Evolutionary conservation across 352 stramenopile species (phyloP).

Genomic region (Achlya hypogyna): DNA sequence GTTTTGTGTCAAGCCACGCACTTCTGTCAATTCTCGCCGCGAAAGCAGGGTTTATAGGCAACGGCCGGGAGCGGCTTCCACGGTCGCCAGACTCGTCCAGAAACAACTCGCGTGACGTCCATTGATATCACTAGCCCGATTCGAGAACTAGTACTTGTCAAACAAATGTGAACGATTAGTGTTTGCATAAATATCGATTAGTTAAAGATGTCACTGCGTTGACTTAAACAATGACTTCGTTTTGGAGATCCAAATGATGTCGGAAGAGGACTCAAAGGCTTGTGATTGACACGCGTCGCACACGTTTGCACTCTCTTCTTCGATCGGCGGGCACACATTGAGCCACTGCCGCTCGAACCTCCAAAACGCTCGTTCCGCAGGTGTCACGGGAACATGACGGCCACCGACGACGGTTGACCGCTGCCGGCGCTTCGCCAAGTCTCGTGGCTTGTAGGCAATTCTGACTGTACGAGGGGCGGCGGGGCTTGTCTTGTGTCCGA

Average conservation of each 20-base stretch:
- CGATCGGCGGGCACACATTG: not conserved
- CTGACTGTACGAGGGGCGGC: not conserved
- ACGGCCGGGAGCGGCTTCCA: not conserved
- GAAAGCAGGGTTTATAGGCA: not conserved
- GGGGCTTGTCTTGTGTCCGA: not conserved
- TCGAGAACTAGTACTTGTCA: too few relatives aligned
- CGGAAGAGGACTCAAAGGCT: not conserved
- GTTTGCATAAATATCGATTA: not conserved
- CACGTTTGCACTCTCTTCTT: not conserved
- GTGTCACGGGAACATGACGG: not conserved
- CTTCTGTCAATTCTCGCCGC: too few relatives aligned
- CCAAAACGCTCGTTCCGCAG: not conserved
- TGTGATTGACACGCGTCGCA: not conserved
- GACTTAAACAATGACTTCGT: not conserved
- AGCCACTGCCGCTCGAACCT: not conserved
- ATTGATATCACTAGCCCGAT: too few relatives aligned
- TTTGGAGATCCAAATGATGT: not conserved
- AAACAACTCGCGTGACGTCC: too few relatives aligned
- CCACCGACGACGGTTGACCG: not conserved
- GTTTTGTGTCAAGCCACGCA: too few relatives aligned
- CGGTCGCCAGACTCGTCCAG: not conserved
- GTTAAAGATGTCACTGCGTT: not conserved
- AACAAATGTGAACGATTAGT: not conserved
- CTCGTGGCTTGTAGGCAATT: not conserved
- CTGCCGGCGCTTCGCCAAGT: not conserved